Conservation (phyloP, 805 yeast genomes). For the Kluyveromyces aestuarii region DNA sequence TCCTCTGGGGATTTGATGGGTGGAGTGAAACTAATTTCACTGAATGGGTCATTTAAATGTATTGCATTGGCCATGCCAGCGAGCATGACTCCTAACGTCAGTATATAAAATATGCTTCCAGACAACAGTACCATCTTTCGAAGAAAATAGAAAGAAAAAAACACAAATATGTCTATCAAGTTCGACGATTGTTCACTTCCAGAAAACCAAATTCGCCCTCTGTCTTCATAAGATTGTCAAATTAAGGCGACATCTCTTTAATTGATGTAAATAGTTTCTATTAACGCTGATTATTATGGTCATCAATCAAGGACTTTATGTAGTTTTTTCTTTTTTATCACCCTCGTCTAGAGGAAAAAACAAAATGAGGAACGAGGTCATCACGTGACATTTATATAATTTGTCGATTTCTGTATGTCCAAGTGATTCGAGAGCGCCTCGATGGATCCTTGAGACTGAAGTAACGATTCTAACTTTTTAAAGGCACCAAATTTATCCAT, state of each 20-base stretch:
- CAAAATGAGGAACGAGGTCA: too few species aligned
- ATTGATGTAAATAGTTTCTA: too few species aligned
- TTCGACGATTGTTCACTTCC: not conserved
- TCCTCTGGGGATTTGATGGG: conserved; percentile 22
- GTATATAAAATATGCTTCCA: not conserved
- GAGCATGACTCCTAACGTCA: not conserved
- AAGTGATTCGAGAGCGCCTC: not conserved
- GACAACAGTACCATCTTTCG: not conserved
- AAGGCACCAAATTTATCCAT: conserved; percentile 22
- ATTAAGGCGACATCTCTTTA: too few species aligned
- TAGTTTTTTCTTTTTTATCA: too few species aligned
- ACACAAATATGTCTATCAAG: not conserved
- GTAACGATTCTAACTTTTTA: not conserved
- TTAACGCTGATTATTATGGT: too few species aligned
- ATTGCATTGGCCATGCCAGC: not conserved
- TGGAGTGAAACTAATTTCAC: conserved; percentile 5
- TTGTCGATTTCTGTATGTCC: not conserved
- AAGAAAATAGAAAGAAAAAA: not conserved
- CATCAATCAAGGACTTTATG: too few species aligned
- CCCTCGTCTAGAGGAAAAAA: too few species aligned
- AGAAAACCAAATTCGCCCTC: too few species aligned
- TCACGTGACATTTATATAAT: not conserved
- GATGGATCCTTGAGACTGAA: not conserved
- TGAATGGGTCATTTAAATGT: not conserved
- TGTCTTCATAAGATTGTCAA: too few species aligned